A percentile compares a stretch with the other conserved stretches of the same genome.
Conservation (phyloP, 768 basidiomycete genomes). For the Phylloporus sp. region DNA sequence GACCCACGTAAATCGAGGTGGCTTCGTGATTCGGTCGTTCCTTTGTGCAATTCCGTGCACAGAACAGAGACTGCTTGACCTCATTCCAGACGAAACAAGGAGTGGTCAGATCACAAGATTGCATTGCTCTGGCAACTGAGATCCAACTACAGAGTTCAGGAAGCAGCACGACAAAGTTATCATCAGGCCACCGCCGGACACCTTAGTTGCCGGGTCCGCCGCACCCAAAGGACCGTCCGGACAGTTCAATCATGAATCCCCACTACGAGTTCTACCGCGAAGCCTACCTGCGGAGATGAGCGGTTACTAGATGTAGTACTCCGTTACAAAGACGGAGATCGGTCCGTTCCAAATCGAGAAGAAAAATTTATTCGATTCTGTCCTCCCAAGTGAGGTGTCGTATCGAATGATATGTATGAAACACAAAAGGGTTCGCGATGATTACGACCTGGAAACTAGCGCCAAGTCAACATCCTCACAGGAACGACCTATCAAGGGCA, state of each 20-base stretch:
- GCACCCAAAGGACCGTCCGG: no score
- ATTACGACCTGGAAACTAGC: background rate
- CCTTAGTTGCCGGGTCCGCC: constrained; percentile 5
- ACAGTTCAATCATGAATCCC: background rate
- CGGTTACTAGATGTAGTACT: background rate
- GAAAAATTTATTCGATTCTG: background rate
- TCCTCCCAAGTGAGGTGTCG: background rate
- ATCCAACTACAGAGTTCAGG: background rate
- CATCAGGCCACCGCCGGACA: background rate
- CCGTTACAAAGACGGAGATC: constrained; percentile 4
- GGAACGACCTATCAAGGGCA: background rate
- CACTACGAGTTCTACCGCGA: constrained; percentile 18
- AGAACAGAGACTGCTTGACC: no score
- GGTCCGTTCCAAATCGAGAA: constrained; percentile 5
- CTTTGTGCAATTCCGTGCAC: constrained; percentile 3
- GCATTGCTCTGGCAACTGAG: constrained; percentile 21
- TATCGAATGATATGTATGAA: constrained; percentile 1
- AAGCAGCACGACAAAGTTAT: background rate
- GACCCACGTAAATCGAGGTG: background rate
- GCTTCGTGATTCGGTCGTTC: background rate
- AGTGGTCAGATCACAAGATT: no score
- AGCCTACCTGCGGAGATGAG: constrained; percentile 16
- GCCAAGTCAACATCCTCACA: constrained; percentile 7
- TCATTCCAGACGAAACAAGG: no score
- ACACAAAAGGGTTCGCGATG: background rate